Conservation (phyloP, 176 grass and related monocot species). For the Phoenix roebelenii region DNA sequence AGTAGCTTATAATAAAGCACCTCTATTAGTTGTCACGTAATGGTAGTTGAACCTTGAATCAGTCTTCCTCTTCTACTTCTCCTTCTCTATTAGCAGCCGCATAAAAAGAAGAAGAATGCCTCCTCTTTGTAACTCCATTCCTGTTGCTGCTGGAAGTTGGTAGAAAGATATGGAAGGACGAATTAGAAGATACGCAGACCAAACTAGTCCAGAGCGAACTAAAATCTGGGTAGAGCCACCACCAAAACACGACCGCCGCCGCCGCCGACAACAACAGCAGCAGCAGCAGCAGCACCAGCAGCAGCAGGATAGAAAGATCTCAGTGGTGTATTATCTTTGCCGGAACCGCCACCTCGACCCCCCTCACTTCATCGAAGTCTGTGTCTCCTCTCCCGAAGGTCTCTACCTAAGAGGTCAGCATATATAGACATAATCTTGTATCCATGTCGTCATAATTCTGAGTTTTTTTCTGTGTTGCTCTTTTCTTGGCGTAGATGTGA, state of each 20-base stretch:
- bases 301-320: constrained; percentile 32
- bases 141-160: no score
- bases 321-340: constrained; percentile 91
- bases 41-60: no score
- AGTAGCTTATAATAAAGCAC: no score
- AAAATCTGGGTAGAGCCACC: constrained; percentile 91
- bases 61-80: no score
- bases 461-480: not conserved
- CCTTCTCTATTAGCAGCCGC: no score
- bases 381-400: constrained; percentile 54
- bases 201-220: constrained; percentile 54
- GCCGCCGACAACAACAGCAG: constrained; percentile 22
- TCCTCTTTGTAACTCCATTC: no score
- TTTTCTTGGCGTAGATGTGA: constrained; percentile 44
- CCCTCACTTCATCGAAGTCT: constrained; percentile 97
- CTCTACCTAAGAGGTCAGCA: constrained; percentile 79
- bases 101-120: no score
- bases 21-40: no score
- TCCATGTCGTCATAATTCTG: not conserved
- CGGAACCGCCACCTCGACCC: constrained; percentile 85
- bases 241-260: constrained; percentile 46
- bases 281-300: not conserved
- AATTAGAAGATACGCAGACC: constrained; percentile 21
- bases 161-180: constrained; percentile 25
- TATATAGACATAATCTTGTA: not conserved